A percentile compares a stretch with the other conserved stretches of the same genome.
These are phyloP conservation scores for Mrakia frigida DNA, from an alignment of 768 basidiomycete genomes.

Conservation along the genomic window DNA sequence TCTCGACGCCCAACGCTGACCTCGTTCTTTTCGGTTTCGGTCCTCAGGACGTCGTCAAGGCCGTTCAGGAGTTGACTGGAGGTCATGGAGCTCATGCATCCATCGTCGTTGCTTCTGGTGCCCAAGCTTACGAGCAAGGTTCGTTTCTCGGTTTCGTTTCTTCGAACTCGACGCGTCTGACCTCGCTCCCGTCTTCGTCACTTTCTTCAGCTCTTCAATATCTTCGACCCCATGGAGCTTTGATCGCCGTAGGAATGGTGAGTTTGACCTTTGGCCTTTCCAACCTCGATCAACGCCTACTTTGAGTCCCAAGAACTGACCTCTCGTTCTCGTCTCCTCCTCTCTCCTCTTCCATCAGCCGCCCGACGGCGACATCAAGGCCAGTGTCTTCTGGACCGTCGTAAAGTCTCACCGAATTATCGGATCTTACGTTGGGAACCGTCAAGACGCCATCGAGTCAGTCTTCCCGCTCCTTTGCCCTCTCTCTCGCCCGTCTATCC, in stretches of 20 bases:
- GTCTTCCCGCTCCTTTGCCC: too few relatives aligned
- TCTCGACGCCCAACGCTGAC: not conserved
- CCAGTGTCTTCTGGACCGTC: slow-evolving; percentile 41
- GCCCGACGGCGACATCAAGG: slow-evolving; percentile 32
- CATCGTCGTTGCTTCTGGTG: slow-evolving; percentile 44
- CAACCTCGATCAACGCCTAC: too few relatives aligned
- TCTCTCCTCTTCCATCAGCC: slow-evolving; percentile 13
- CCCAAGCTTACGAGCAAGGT: slow-evolving; percentile 48
- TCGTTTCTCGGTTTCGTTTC: not conserved
- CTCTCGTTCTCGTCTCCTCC: too few relatives aligned
- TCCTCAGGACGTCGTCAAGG: slow-evolving; percentile 58
- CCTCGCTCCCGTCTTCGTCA: too few relatives aligned
- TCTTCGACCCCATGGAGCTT: slow-evolving; percentile 61
- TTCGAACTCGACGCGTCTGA: too few relatives aligned
- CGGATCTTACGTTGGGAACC: slow-evolving; percentile 50
- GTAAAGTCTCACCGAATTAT: slow-evolving; percentile 44
- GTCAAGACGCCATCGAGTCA: slow-evolving; percentile 69
- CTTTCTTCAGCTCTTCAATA: slow-evolving; percentile 53
- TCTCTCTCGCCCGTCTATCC: too few relatives aligned
- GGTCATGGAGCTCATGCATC: slow-evolving; percentile 68
- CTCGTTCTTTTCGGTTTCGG: not conserved
- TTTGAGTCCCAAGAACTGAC: too few relatives aligned
- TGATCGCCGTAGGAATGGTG: slow-evolving; percentile 35
- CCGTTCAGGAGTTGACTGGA: slow-evolving; percentile 58
- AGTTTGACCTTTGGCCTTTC: too few relatives aligned